Evolutionary conservation across 306 rosid genomes (phyloP).

Genomic region (Nissolia schottii): DNA sequence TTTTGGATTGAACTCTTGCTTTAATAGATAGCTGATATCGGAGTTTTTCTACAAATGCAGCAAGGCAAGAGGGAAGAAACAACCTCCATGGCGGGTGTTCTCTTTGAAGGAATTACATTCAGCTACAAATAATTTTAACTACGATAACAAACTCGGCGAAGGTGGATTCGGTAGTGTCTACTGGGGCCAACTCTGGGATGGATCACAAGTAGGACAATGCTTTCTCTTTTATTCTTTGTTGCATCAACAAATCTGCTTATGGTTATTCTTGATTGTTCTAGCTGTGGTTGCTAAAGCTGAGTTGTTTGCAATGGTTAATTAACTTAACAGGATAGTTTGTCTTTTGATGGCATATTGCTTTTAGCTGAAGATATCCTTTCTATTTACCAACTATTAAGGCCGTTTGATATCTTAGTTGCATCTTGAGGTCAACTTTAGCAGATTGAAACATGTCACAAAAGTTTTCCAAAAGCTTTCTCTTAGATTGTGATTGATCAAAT

Average conservation of each 20-base stretch:
- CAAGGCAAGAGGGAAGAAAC: constrained; percentile 72
- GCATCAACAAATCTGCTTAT: not conserved
- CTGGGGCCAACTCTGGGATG: constrained; percentile 99
- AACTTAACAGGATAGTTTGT: not conserved
- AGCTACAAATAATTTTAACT: constrained; percentile 93
- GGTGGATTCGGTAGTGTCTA: constrained; percentile 98
- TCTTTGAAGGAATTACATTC: constrained; percentile 90
- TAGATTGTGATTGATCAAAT: not conserved
- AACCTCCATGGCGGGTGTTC: constrained; percentile 84
- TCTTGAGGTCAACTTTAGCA: not conserved
- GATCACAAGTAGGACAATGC: constrained; percentile 68
- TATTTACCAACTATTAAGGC: not conserved
- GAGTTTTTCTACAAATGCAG: constrained; percentile 44
- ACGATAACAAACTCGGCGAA: constrained; percentile 98
- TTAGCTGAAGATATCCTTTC: not conserved
- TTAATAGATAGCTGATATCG: constrained; percentile 17
- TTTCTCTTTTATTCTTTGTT: not conserved
- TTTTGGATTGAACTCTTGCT: constrained; percentile 12
- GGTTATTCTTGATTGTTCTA: not conserved
- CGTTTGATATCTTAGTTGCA: not conserved
- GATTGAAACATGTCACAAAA: not conserved
- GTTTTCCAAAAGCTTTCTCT: not conserved
- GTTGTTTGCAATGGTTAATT: constrained; percentile 8
- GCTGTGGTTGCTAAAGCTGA: not conserved
- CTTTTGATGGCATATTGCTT: not conserved